phyloP scores from a whole-genome alignment of 495 filamentous ascomycete genomes.

The Podospora tetraspora region DNA sequence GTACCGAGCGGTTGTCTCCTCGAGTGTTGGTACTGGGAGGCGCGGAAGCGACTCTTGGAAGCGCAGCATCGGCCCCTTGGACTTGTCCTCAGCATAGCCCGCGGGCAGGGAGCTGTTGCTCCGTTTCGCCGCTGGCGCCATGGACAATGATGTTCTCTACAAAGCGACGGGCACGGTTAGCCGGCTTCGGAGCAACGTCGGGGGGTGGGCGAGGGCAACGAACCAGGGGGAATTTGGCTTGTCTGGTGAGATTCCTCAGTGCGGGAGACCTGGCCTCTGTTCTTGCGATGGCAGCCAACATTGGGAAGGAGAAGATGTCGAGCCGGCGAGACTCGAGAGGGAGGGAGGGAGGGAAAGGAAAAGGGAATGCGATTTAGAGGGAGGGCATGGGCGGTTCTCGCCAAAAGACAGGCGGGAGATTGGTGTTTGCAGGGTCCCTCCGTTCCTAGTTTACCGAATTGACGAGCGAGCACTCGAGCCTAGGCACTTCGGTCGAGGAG shows the following conservation, averaged over 20 bases:
- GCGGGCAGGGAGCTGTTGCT: constrained; percentile 56
- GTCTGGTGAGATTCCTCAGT: constrained; percentile 25
- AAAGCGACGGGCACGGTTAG: background rate
- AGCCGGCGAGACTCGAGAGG: constrained; percentile 1
- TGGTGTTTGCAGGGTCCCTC: constrained; percentile 13
- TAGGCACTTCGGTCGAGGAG: constrained; percentile 16
- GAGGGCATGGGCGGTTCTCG: constrained; percentile 2
- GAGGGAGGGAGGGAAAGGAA: background rate
- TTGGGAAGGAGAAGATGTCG: constrained; percentile 11
- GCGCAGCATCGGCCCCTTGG: constrained; percentile 88
- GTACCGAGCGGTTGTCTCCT: constrained; percentile 89
- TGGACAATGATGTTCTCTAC: constrained; percentile 38
- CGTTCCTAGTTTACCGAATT: constrained; percentile 7
- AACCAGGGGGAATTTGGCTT: constrained; percentile 23
- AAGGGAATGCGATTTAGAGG: background rate
- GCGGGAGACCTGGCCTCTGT: constrained; percentile 33
- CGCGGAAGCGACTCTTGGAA: constrained; percentile 93
- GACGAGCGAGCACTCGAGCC: constrained; percentile 14
- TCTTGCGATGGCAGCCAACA: constrained; percentile 30
- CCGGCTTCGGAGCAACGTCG: background rate
- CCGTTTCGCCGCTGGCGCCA: constrained; percentile 48
- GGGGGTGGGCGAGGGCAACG: constrained; percentile 9
- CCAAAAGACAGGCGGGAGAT: constrained; percentile 22
- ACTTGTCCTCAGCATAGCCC: constrained; percentile 90
- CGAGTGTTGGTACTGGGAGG: constrained; percentile 85